Evolutionary conservation across 495 filamentous ascomycete genomes (phyloP), one percentile per base, ranked within the genome.

Genomic region (Aspergillus kassunensis): DNA sequence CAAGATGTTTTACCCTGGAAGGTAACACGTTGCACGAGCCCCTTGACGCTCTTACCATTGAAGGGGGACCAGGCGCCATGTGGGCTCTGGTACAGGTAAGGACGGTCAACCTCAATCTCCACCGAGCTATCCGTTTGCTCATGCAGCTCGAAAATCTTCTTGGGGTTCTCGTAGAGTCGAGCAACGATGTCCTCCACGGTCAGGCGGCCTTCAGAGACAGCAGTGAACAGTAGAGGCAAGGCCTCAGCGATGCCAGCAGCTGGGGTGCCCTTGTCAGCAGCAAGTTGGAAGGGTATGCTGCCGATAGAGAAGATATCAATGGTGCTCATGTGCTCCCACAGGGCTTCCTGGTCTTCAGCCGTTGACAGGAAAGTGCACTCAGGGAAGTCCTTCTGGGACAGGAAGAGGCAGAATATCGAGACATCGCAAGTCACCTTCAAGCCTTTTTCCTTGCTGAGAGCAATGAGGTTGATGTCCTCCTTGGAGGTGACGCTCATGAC

Each of bases 301-400:
- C 89, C 89, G 51, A 91, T 78, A 1, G 88, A 89, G 78, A 92
- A 91, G 59, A 88, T 82, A 63, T 93, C 89, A 60, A 93, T 91
- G 24, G 78, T 87, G 56, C 66, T 73, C 62, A 91, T 67, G 59
- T 91, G 81, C 54, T 89, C 81, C 89, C 89, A 93, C 8, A 93
- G 76, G 15, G 86, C 86, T 55, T 79, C 77, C 69, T 91, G 89
- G 57, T 92, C 89, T 54, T 81, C 79, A 11, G 67, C 67, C 3
- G 85, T 85, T 8, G 89, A 88, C 48, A 93, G 72, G 58, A 78
- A 77, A 50, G 71, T 72, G 67, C 81, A 89, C 35, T 82, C 74
- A 2, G 89, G 87, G 67, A 77, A 89, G 56, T 91, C 85, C n/a
- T 82, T 74, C 60, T 81, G 85, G 7, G 83, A 84, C 4, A 93